Base-by-base conservation (phyloP, 192 early-diverging fungal genomes). In the Coemansia sp. region DNA sequence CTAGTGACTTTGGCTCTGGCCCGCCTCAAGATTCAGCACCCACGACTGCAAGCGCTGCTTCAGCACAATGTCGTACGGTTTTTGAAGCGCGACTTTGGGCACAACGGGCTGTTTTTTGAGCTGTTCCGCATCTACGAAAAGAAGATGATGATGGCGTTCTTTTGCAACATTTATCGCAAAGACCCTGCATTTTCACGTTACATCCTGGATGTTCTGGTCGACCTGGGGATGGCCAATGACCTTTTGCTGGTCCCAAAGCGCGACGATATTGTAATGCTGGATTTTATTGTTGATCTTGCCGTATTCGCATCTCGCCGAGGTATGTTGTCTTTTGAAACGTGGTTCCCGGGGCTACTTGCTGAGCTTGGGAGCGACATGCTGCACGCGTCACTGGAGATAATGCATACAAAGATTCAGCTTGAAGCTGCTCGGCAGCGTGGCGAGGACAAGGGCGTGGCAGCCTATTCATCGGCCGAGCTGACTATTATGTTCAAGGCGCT, bases 231-330 rank as follows among this genome's bases (percentile, higher is more conserved):
- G 15, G 52, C 75, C 60, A 73, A 70, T 56, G 74, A 82, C 52
- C 57, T 77, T 10, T 47, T 82, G 37, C 64, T 82, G 36, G 47
- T 68, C 17, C 74, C 79, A 12, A 75, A 74, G 58, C 79, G 74
- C 65, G 79, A 82, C 44, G 79, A 82, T 55, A 73, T 82, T 48
- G 66, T 68, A 59, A 82, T 82, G 71, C 61, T 82, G 37, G 79
- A 82, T 40, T 84, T 84, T 69, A 68, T 72, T 2, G 65, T 84
- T 19, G 82, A 84, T 51, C 62, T 84, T 15, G 82, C 82, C 14
- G 56, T 84, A 14, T 71, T 81, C 57, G 77, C 78, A 0, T 72
- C 71, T 44, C 82, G 82, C 23, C 71, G 82, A 11, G 75, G 72
- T 7, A 70, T 81, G 50, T n/a, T 84, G 26, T 57, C 59, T 48